Evolutionary conservation across 129 eudicot species (phyloP).

Genomic region (Escallonia rubra): DNA sequence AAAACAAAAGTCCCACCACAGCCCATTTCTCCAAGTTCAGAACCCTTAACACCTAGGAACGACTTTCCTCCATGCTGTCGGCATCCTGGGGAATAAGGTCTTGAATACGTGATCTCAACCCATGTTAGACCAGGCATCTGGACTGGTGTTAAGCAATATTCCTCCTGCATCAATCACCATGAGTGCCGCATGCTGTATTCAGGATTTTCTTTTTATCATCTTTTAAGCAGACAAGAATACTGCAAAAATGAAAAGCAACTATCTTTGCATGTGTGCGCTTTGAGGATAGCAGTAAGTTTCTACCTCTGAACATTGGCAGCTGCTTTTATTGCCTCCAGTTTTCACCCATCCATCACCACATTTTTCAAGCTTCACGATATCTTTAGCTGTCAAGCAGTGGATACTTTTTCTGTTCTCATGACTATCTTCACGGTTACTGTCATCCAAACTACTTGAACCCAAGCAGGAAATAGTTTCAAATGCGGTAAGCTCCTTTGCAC

Average conservation of each 20-base stretch:
- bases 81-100: conserved; percentile 39
- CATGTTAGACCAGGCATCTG: conserved; percentile 56
- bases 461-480: conserved; percentile 53
- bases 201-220: too few relatives aligned
- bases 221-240: too few relatives aligned
- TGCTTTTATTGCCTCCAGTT: conserved; percentile 23
- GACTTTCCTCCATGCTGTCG: conserved; percentile 12
- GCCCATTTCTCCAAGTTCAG: conserved; percentile 21
- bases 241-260: too few relatives aligned
- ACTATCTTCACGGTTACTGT: conserved; percentile 19
- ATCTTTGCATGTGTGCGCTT: too few relatives aligned
- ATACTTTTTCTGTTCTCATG: conserved; percentile 21
- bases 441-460: conserved; percentile 20
- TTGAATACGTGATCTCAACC: conserved; percentile 71
- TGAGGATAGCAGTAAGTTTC: neutral
- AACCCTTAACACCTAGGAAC: conserved; percentile 17
- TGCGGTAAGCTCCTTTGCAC: conserved; percentile 58
- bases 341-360: conserved; percentile 55
- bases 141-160: conserved; percentile 59
- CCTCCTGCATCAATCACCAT: conserved; percentile 31
- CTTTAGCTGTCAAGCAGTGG: conserved; percentile 59
- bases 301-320: conserved; percentile 73
- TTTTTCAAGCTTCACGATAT: conserved; percentile 53
- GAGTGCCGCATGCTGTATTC: neutral
- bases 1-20: conserved; percentile 71